Conservation (phyloP, 441 rosid species). For the Breynia disticha region DNA sequence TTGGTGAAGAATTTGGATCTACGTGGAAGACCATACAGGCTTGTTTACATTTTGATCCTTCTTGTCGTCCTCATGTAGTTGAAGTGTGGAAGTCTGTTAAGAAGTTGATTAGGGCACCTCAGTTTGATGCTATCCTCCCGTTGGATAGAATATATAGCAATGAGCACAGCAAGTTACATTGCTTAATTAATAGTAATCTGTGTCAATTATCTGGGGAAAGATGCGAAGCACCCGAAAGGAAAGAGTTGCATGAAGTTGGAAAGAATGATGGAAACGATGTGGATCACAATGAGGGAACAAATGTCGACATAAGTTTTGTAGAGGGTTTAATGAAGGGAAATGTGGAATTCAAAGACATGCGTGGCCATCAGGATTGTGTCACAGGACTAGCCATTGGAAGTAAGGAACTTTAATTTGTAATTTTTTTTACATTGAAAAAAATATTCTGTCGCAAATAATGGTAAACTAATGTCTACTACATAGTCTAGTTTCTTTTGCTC, state of each 20-base stretch:
- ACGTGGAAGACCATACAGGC: constrained; percentile 35
- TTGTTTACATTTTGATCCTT: constrained; percentile 51
- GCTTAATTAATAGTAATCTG: constrained; percentile 51
- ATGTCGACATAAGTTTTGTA: constrained; percentile 26
- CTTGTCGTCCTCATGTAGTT: constrained; percentile 36
- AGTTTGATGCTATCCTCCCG: constrained; percentile 21
- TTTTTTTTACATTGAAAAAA: constrained; percentile 1
- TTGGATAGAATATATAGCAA: constrained; percentile 13
- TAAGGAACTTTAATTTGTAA: constrained; percentile 19
- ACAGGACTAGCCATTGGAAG: constrained; percentile 83
- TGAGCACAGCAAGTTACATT: constrained; percentile 24
- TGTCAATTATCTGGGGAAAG: constrained; percentile 22
- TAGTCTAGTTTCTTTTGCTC: constrained; percentile 1
- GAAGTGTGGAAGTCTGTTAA: constrained; percentile 58
- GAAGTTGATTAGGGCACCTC: constrained; percentile 36
- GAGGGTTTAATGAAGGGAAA: constrained; percentile 39
- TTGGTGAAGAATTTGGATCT: constrained; percentile 25
- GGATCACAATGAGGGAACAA: constrained; percentile 14
- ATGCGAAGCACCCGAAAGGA: constrained; percentile 19
- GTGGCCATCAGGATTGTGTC: constrained; percentile 67
- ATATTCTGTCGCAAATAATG: background rate
- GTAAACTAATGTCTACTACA: background rate
- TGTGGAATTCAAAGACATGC: constrained; percentile 44
- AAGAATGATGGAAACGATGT: constrained; percentile 20
- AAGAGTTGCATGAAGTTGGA: constrained; percentile 19